Percentiles rank a stretch among this genome's conserved stretches.
These are phyloP conservation scores for Austroboletus sp. DNA, from an alignment of 1,284 basidiomycete genomes.

Conservation along the genomic window DNA sequence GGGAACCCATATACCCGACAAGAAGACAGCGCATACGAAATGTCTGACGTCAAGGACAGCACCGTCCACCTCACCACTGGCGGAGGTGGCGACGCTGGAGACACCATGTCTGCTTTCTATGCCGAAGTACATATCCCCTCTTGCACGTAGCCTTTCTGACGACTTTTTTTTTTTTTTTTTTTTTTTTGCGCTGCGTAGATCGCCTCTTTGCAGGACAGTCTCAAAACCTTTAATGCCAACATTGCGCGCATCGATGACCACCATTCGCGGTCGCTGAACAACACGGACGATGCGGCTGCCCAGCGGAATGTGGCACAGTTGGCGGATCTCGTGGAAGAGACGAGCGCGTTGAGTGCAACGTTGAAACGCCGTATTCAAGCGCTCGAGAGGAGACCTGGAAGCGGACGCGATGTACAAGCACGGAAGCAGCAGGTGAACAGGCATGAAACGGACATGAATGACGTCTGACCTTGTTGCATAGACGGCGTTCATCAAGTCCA, in stretches of 20 bases:
- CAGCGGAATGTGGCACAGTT: slow-evolving; percentile 60
- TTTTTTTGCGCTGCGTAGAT: slow-evolving; percentile 40
- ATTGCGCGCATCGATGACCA: slow-evolving; percentile 62
- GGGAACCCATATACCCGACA: slow-evolving; percentile 61
- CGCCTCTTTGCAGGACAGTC: slow-evolving; percentile 64
- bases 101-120: slow-evolving; percentile 67
- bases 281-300: slow-evolving; percentile 64
- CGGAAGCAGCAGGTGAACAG: slow-evolving; percentile 71
- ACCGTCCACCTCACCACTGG: slow-evolving; percentile 42
- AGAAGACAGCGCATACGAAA: slow-evolving; percentile 61
- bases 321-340: slow-evolving; percentile 71
- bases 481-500: slow-evolving; percentile 72
- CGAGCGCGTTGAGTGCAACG: slow-evolving; percentile 65
- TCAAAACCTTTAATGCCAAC: slow-evolving; percentile 66
- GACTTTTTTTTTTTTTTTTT: not conserved
- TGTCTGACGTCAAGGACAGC: slow-evolving; percentile 49
- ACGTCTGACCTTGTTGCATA: slow-evolving; percentile 23
- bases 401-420: slow-evolving; percentile 73
- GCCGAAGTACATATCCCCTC: slow-evolving; percentile 50
- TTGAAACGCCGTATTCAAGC: slow-evolving; percentile 77
- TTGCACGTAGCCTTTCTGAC: not conserved
- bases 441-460: not conserved
- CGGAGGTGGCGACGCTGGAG: slow-evolving; percentile 34
- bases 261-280: slow-evolving; percentile 71
- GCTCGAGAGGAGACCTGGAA: slow-evolving; percentile 64